These are phyloP conservation scores for Penicillium chermesinum DNA, from an alignment of 495 filamentous ascomycete species.

Conservation along the genomic window DNA sequence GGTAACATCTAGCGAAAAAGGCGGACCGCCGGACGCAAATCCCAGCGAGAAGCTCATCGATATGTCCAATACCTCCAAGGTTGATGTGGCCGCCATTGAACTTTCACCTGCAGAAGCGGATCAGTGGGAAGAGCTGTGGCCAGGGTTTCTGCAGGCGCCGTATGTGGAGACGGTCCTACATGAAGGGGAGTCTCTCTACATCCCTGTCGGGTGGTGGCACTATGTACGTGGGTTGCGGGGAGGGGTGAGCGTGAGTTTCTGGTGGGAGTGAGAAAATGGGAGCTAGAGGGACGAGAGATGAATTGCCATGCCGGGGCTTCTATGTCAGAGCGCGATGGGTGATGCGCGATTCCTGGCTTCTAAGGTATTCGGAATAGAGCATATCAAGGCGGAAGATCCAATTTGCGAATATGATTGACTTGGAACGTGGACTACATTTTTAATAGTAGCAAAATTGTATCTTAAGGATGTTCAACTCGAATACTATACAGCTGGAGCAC, in stretches of 20 bases:
- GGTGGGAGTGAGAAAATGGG: slow-evolving; percentile 54
- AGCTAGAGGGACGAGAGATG: too few relatives aligned
- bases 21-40: slow-evolving; percentile 1
- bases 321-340: too few relatives aligned
- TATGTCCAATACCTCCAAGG: slow-evolving; percentile 83
- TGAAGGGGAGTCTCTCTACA: slow-evolving; percentile 82
- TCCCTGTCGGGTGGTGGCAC: slow-evolving; percentile 98
- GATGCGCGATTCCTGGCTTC: too few relatives aligned
- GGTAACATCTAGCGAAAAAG: slow-evolving; percentile 31
- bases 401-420: too few relatives aligned
- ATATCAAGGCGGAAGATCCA: too few relatives aligned
- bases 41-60: slow-evolving; percentile 51
- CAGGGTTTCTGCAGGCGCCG: slow-evolving; percentile 51
- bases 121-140: slow-evolving; percentile 50
- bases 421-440: too few relatives aligned
- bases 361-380: too few relatives aligned
- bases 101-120: slow-evolving; percentile 41
- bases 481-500: too few relatives aligned
- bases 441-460: too few relatives aligned
- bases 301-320: too few relatives aligned
- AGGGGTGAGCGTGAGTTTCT: slow-evolving; percentile 96
- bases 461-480: too few relatives aligned
- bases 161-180: slow-evolving; percentile 77
- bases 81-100: slow-evolving; percentile 62
- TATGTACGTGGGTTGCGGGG: slow-evolving; percentile 82